Evolutionary conservation across 2,329 filamentous ascomycete genomes (phyloP).

Genomic region (Scedosporium dehoogii): DNA sequence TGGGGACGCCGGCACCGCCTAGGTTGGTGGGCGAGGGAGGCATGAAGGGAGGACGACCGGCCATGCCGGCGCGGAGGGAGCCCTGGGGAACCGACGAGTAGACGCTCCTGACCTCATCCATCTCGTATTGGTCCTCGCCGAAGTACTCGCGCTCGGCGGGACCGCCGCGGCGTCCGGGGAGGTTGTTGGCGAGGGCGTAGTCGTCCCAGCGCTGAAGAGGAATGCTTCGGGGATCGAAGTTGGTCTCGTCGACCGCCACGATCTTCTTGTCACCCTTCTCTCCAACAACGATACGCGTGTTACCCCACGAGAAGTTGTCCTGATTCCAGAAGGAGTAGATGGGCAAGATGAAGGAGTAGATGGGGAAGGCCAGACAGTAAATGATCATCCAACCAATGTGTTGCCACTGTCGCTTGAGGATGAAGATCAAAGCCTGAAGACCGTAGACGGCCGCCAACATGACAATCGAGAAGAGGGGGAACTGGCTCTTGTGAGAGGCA

Average conservation of each 20-base stretch:
- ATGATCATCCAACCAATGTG: slow-evolving; percentile 99
- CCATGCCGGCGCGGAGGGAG: slow-evolving; percentile 62
- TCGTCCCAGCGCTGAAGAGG: slow-evolving; percentile 96
- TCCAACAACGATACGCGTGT: slow-evolving; percentile 91
- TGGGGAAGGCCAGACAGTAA: slow-evolving; percentile 88
- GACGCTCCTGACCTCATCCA: slow-evolving; percentile 95
- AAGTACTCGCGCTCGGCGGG: slow-evolving; percentile 55
- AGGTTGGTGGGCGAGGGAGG: slow-evolving; percentile 69
- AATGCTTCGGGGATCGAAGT: slow-evolving; percentile 84
- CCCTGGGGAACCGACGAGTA: slow-evolving; percentile 88
- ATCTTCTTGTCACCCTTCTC: slow-evolving; percentile 87
- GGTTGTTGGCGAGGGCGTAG: slow-evolving; percentile 75
- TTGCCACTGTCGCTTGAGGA: slow-evolving; percentile 95
- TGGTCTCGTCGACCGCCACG: slow-evolving; percentile 75
- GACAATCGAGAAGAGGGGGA: slow-evolving; percentile 78
- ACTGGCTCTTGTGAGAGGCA: slow-evolving; percentile 57
- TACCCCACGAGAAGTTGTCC: slow-evolving; percentile 98
- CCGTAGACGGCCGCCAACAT: slow-evolving; percentile 91
- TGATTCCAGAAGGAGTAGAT: slow-evolving; percentile 99
- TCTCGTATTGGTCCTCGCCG: slow-evolving; percentile 77
- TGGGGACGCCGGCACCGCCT: slow-evolving; percentile 30
- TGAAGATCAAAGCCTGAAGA: slow-evolving; percentile 91
- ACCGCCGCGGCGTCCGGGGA: slow-evolving; percentile 80
- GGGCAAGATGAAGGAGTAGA: slow-evolving; percentile 84
- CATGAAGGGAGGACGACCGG: slow-evolving; percentile 64